Conservation (phyloP, 2,329 filamentous ascomycete species). For the Clarireedia paspali region DNA sequence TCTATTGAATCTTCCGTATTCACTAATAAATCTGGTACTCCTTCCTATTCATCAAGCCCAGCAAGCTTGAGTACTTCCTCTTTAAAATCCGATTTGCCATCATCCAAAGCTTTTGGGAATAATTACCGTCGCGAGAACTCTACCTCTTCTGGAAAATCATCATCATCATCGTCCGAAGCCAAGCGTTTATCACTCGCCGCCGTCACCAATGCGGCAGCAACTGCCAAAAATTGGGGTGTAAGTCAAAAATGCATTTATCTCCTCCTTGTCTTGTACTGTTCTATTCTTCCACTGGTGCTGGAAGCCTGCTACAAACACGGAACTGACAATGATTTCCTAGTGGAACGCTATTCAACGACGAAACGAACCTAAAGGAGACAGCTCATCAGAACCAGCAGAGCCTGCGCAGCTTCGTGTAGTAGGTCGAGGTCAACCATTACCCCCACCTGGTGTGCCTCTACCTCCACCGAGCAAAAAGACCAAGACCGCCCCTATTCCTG, state of each 20-base stretch:
- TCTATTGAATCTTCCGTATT: slow-evolving; percentile 13
- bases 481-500: slow-evolving; percentile 47
- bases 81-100: slow-evolving; percentile 33
- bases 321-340: background rate
- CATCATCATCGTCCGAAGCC: slow-evolving; percentile 22
- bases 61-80: slow-evolving; percentile 32
- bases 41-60: slow-evolving; percentile 28
- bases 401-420: slow-evolving; percentile 57
- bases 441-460: slow-evolving; percentile 71
- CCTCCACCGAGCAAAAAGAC: slow-evolving; percentile 58
- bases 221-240: slow-evolving; percentile 49
- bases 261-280: background rate
- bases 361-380: slow-evolving; percentile 28
- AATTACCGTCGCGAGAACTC: slow-evolving; percentile 29
- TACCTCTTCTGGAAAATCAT: slow-evolving; percentile 25
- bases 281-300: background rate
- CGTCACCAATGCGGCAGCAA: slow-evolving; percentile 46
- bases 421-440: slow-evolving; percentile 73
- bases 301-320: background rate
- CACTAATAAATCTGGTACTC: slow-evolving; percentile 9
- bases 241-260: background rate
- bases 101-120: slow-evolving; percentile 34
- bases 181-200: slow-evolving; percentile 47
- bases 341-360: slow-evolving; percentile 48
- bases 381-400: slow-evolving; percentile 17